Evolutionary conservation across 345 rosid species (phyloP).

Genomic region (Eucalyptus sideroxylon): DNA sequence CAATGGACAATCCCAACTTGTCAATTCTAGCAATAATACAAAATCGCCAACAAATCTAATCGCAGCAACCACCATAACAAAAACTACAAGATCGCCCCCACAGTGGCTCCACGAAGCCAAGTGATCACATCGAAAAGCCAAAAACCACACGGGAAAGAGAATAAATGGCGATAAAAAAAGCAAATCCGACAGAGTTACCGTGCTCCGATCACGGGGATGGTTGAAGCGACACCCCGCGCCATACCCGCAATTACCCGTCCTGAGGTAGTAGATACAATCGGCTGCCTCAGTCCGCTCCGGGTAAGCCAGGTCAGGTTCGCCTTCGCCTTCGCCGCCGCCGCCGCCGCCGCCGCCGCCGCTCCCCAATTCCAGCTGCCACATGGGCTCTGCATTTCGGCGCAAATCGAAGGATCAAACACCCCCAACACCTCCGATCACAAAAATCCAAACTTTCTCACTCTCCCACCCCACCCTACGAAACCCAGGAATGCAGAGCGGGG

Average conservation of each 20-base stretch:
- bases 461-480: neutral
- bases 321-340: neutral
- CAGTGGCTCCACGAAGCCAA: neutral
- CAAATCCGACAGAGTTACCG: slow-evolving; percentile 30
- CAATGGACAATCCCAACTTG: neutral
- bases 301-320: slow-evolving; percentile 37
- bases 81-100: neutral
- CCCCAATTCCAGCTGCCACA: slow-evolving; percentile 57
- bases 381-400: slow-evolving; percentile 35
- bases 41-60: neutral
- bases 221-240: slow-evolving; percentile 90
- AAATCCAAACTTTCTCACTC: neutral
- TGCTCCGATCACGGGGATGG: slow-evolving; percentile 73
- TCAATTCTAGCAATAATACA: neutral
- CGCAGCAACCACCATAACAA: neutral
- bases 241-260: slow-evolving; percentile 77
- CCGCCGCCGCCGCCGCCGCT: slow-evolving; percentile 14
- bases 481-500: neutral
- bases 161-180: neutral
- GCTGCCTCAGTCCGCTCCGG: slow-evolving; percentile 74
- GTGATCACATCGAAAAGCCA: slow-evolving; percentile 8
- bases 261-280: slow-evolving; percentile 71
- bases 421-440: neutral
- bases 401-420: neutral
- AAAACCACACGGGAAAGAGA: neutral